Evolutionary conservation across 805 yeast genomes (phyloP).

Genomic region (Teunomyces funiuensis): DNA sequence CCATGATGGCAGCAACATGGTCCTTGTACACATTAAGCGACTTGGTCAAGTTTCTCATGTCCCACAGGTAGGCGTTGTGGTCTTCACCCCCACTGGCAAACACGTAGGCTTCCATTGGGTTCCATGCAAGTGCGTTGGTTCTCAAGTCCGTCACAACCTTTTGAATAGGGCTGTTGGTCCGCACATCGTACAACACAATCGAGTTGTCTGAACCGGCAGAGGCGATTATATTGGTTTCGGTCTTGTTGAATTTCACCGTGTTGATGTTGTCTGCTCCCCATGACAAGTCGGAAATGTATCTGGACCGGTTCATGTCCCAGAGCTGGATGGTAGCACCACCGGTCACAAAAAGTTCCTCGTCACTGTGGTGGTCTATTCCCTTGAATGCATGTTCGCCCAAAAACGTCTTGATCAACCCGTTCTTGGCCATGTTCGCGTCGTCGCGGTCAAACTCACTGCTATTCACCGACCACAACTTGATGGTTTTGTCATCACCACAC

Average conservation of each 20-base stretch:
- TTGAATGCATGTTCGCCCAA: conserved; percentile 82
- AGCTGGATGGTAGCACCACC: conserved; percentile 87
- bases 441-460: conserved; percentile 49
- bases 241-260: conserved; percentile 81
- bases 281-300: conserved; percentile 72
- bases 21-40: conserved; percentile 87
- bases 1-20: conserved; percentile 94
- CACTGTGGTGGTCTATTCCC: conserved; percentile 82
- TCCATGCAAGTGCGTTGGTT: conserved; percentile 88
- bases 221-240: conserved; percentile 87
- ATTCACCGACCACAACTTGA: conserved; percentile 84
- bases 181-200: conserved; percentile 81
- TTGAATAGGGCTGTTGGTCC: conserved; percentile 91
- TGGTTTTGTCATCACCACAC: conserved; percentile 87
- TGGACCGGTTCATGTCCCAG: conserved; percentile 87
- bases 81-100: conserved; percentile 93
- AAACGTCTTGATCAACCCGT: conserved; percentile 74
- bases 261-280: conserved; percentile 97
- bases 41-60: conserved; percentile 86
- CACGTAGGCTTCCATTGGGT: conserved; percentile 95
- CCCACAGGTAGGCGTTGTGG: conserved; percentile 92
- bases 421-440: conserved; percentile 32
- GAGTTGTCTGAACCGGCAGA: conserved; percentile 86
- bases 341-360: conserved; percentile 75
- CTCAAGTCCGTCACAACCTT: conserved; percentile 80